These are phyloP conservation scores for Erythrobasidium hasegawianum DNA, from an alignment of 1,284 basidiomycete genomes.

Conservation along the genomic window DNA sequence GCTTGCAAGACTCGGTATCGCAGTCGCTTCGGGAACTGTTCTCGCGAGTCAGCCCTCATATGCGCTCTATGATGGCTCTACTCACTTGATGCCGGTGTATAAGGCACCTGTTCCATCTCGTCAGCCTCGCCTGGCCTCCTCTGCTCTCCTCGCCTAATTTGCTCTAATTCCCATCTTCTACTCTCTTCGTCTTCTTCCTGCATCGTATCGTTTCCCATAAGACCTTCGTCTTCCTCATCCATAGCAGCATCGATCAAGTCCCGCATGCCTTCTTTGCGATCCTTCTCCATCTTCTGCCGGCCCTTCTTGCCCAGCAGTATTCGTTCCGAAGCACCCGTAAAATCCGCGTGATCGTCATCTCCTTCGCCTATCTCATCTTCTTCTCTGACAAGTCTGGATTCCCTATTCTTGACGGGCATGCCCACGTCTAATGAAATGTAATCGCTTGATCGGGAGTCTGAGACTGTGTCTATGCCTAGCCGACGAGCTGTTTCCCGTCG, in stretches of 20 bases:
- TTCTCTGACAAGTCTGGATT: slow-evolving; percentile 81
- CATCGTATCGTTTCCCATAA: slow-evolving; percentile 59
- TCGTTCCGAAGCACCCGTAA: slow-evolving; percentile 78
- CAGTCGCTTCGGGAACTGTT: slow-evolving; percentile 53
- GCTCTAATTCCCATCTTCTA: slow-evolving; percentile 83
- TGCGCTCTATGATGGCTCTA: slow-evolving; percentile 49
- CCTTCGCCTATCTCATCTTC: slow-evolving; percentile 90
- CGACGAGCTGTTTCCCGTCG: slow-evolving; percentile 60
- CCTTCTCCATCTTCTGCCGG: slow-evolving; percentile 66
- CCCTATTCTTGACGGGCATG: slow-evolving; percentile 53
- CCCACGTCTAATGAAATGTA: slow-evolving; percentile 75
- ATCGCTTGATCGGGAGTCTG: slow-evolving; percentile 51
- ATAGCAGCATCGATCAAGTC: slow-evolving; percentile 84
- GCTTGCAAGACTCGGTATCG: slow-evolving; percentile 62
- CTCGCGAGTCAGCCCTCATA: slow-evolving; percentile 59
- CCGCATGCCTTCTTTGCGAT: slow-evolving; percentile 68
- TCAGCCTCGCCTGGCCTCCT: slow-evolving; percentile 37
- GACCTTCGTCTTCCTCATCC: slow-evolving; percentile 47
- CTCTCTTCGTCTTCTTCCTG: slow-evolving; percentile 76
- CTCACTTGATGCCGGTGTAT: slow-evolving; percentile 72
- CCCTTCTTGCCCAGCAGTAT: slow-evolving; percentile 83
- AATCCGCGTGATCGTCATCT: slow-evolving; percentile 86
- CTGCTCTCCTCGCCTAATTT: slow-evolving; percentile 66
- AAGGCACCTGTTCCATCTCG: slow-evolving; percentile 47
- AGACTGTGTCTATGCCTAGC: slow-evolving; percentile 41